Evolutionary conservation across 805 yeast species (phyloP), one percentile per base, ranked within the genome.

Genomic region (Cyberlindnera bimundalis): DNA sequence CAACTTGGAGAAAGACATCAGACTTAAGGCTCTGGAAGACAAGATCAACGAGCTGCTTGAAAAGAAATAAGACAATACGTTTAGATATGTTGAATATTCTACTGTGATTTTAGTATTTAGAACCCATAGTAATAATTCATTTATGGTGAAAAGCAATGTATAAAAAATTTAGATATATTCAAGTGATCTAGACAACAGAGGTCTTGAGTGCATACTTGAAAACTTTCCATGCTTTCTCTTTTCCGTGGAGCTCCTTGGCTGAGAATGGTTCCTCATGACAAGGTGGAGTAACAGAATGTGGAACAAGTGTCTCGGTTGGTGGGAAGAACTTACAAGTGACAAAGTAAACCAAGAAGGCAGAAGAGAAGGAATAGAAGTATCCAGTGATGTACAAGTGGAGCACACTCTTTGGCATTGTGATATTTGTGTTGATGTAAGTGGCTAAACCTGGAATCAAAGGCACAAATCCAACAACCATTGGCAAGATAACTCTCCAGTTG

Each of bases 1-100:
- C 4, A 81, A 77, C 40, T 48, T 71, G n/a, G 82, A 76, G 25
- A 84, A 83, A 56, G 91, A 84, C 55, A 79, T 67, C 30, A 77
- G 77, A 56, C 62, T 85, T 40, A 67, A 65, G 23, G 56, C 70
- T 6, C 62, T 85, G 30, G 91, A 84, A 60, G 64, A 62, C 21
- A 84, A 81, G 61, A 66, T 85, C 33, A 82, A 81, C 36, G 60
- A 68, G 36, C 61, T 84, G 29, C 55, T 77, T 35, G 64, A 67
- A 19, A 73, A 71, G 57, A 64, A 58, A 15, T 27, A 14, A 30
- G 14, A 11, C n/a, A n/a, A n/a, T n/a, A n/a, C n/a, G n/a, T n/a
- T n/a, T n/a, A n/a, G n/a, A n/a, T n/a, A n/a, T n/a, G n/a, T n/a
- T n/a, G n/a, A n/a, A n/a, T n/a, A n/a, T n/a, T n/a, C n/a, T n/a